Percentiles rank a stretch among this genome's conserved stretches.
phyloP scores from a whole-genome alignment of 1,284 basidiomycete genomes.

The Cryptococcus floricola region DNA sequence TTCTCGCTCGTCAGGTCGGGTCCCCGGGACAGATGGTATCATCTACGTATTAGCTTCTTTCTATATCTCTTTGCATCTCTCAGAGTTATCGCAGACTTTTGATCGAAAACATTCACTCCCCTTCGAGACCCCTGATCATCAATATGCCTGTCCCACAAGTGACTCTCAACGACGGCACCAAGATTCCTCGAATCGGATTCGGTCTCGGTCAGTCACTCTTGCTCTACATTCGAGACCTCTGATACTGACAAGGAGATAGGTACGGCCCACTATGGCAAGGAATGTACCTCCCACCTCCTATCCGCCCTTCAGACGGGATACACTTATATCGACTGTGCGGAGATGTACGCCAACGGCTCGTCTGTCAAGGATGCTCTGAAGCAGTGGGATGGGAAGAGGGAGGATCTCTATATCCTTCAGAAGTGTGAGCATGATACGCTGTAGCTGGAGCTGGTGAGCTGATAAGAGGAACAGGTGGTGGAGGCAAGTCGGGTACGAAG shows the following conservation, averaged over 20 bases:
- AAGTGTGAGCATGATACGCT: slow-evolving; percentile 41
- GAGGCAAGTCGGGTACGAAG: slow-evolving; percentile 7
- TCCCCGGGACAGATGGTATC: too few species aligned
- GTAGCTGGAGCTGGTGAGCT: background rate
- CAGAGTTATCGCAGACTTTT: too few species aligned
- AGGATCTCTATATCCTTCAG: slow-evolving; percentile 57
- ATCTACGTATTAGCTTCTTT: too few species aligned
- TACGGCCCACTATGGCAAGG: slow-evolving; percentile 34
- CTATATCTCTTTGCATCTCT: too few species aligned
- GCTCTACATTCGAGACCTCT: background rate
- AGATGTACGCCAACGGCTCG: slow-evolving; percentile 52
- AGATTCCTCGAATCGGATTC: slow-evolving; percentile 35
- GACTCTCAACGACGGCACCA: slow-evolving; percentile 35
- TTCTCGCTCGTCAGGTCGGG: too few species aligned
- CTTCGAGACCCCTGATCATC: too few species aligned
- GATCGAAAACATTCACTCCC: too few species aligned
- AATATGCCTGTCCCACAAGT: slow-evolving; percentile 12
- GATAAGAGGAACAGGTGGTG: background rate
- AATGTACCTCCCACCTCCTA: slow-evolving; percentile 25
- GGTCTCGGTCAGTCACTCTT: slow-evolving; percentile 28
- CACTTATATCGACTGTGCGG: slow-evolving; percentile 35
- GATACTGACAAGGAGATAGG: slow-evolving; percentile 10
- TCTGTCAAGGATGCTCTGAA: slow-evolving; percentile 56
- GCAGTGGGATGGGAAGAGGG: slow-evolving; percentile 52
- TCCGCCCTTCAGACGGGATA: slow-evolving; percentile 37